Evolutionary conservation across 305 asterid genomes (phyloP), one percentile per base, ranked within the genome.

Genomic region (Euphrasia arctica): DNA sequence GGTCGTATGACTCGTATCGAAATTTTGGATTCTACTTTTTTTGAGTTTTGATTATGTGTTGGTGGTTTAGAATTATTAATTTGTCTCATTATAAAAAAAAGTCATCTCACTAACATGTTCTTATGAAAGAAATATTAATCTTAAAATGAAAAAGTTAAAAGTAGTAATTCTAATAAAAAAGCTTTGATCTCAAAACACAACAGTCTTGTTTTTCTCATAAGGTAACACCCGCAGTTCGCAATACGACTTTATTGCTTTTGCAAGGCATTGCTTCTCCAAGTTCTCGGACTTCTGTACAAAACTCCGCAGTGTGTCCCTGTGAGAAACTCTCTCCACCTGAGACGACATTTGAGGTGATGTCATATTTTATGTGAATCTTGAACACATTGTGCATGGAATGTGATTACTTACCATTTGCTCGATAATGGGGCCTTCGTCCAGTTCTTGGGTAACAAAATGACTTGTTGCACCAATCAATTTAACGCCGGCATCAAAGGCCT

Each of bases 401-500:
- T 28, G 48, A 42, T 72, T 82, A 92, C 98, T 70, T 82, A 92
- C 98, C 97, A 92, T 82, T 78, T 92, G 98, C 75, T 92, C 97
- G 69, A 92, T 92, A 69, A 90, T 92, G 66, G 98, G 97, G 62
- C 98, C 98, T 49, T 77, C 88, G 75, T 92, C 97, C 64, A 90
- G 95, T 76, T 84, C 94, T 82, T 92, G 95, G 3, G 91, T 89
- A 32, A 92, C 97, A 66, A 92, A 90, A 80, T 92, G 98, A 77
- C 74, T 82, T 56, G 98, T 90, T 32, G 98, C 98, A 71, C 97
- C 98, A 62, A 92, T 92, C 80, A 92, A 66, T 69, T 92, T 92
- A 59, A 92, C 98, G n/a, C 98, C 98, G 71, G 93, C 89, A 27
- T 90, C 96, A 68, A 92, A 92, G 48, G 97, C 98, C 97, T 89